Evolutionary conservation across 106 monocot species (phyloP).

Genomic region (Dioscorea dumetorum): DNA sequence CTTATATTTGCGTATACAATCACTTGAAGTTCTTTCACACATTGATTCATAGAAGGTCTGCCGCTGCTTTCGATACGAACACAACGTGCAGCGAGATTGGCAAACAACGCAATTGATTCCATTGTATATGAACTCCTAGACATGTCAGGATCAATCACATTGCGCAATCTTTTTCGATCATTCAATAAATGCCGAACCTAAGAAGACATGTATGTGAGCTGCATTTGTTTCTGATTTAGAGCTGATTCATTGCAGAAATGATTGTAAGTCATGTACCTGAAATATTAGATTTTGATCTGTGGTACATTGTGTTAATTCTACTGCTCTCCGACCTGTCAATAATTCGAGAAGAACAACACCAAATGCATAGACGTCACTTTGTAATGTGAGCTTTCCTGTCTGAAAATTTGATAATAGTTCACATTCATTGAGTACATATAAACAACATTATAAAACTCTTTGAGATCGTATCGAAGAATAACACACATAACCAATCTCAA

Average conservation of each 20-base stretch:
- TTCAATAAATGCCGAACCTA: slow-evolving; percentile 46
- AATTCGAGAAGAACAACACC: slow-evolving; percentile 74
- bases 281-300: slow-evolving; percentile 64
- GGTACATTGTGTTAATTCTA: slow-evolving; percentile 67
- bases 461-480: background rate
- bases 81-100: slow-evolving; percentile 57
- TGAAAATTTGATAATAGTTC: slow-evolving; percentile 3
- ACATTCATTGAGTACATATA: no score
- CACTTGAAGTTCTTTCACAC: slow-evolving; percentile 63
- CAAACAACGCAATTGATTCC: slow-evolving; percentile 50
- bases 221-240: no score
- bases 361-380: slow-evolving; percentile 89
- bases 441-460: background rate
- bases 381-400: slow-evolving; percentile 79
- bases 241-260: background rate
- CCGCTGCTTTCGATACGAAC: slow-evolving; percentile 60
- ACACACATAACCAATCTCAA: background rate
- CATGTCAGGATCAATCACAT: slow-evolving; percentile 69
- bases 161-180: slow-evolving; percentile 59
- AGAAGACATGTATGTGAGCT: background rate
- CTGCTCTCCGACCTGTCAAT: slow-evolving; percentile 63
- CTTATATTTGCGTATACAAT: slow-evolving; percentile 38
- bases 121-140: slow-evolving; percentile 51
- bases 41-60: slow-evolving; percentile 68
- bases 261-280: slow-evolving; percentile 27